These are phyloP conservation scores for Zygoascus flipseniorum DNA, from an alignment of 805 yeast species.

Conservation along the genomic window DNA sequence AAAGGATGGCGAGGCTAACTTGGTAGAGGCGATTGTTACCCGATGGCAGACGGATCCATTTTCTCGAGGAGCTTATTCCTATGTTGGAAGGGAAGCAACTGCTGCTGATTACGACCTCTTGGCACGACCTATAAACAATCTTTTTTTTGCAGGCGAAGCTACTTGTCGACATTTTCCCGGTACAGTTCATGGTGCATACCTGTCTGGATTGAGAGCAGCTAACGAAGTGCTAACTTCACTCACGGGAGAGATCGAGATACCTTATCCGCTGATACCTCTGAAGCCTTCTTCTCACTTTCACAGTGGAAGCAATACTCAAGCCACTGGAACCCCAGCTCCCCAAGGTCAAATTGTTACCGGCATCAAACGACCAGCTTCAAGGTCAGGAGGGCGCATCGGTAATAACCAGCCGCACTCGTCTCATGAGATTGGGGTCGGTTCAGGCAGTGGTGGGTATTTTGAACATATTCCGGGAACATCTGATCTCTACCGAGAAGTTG, in stretches of 20 bases:
- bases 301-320: slow-evolving; percentile 10
- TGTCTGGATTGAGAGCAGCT: slow-evolving; percentile 36
- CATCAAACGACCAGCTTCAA: neutral
- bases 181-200: slow-evolving; percentile 36
- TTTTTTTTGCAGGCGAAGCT: slow-evolving; percentile 38
- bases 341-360: neutral
- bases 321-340: slow-evolving; percentile 1
- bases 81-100: slow-evolving; percentile 35
- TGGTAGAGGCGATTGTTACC: slow-evolving; percentile 39
- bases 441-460: neutral
- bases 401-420: neutral
- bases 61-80: slow-evolving; percentile 68
- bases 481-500: neutral
- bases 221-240: slow-evolving; percentile 32
- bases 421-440: neutral
- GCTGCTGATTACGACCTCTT: slow-evolving; percentile 34
- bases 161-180: slow-evolving; percentile 35
- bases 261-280: slow-evolving; percentile 27
- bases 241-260: slow-evolving; percentile 33
- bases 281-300: slow-evolving; percentile 5
- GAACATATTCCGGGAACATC: neutral
- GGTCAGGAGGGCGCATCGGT: neutral
- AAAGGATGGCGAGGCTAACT: slow-evolving; percentile 1
- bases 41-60: slow-evolving; percentile 78
- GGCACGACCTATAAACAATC: slow-evolving; percentile 30